Percentiles rank a stretch among this genome's conserved stretches.
phyloP scores from a whole-genome alignment of 768 basidiomycete genomes.

The Tylopilus cervinicoccineus region DNA sequence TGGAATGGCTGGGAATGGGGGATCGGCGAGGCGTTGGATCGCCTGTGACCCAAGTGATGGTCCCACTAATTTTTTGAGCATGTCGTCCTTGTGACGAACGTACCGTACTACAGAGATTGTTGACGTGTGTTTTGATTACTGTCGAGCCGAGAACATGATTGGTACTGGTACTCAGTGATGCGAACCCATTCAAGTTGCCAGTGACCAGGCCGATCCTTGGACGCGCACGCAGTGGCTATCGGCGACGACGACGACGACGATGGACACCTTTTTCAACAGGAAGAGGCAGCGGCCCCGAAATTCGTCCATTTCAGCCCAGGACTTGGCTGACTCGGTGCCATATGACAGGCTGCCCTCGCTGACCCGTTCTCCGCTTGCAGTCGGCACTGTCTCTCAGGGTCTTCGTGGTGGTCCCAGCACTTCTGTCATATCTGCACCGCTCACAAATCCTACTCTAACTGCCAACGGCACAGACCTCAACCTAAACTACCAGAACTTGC shows the following conservation, averaged over 20 bases:
- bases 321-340: slow-evolving; percentile 67
- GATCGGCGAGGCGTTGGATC: slow-evolving; percentile 25
- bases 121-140: slow-evolving; percentile 23
- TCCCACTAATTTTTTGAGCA: slow-evolving; percentile 28
- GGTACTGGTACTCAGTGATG: slow-evolving; percentile 4
- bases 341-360: slow-evolving; percentile 60
- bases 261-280: slow-evolving; percentile 68
- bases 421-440: slow-evolving; percentile 68
- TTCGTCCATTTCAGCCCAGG: slow-evolving; percentile 55
- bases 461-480: slow-evolving; percentile 70
- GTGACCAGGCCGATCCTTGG: slow-evolving; percentile 4
- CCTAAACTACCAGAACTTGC: slow-evolving; percentile 51
- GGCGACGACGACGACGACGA: slow-evolving; percentile 27
- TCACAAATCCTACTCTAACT: slow-evolving; percentile 79
- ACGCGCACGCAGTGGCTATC: slow-evolving; percentile 8
- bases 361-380: slow-evolving; percentile 58
- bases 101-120: slow-evolving; percentile 7
- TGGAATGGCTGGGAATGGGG: slow-evolving; percentile 21
- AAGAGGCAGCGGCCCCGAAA: slow-evolving; percentile 57
- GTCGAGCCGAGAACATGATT: background rate
- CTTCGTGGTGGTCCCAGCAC: slow-evolving; percentile 36
- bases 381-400: slow-evolving; percentile 52
- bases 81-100: slow-evolving; percentile 26
- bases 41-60: slow-evolving; percentile 26
- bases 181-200: background rate